Conservation (phyloP, 208 protist species). For the Acanthamoeba lenticulata region DNA sequence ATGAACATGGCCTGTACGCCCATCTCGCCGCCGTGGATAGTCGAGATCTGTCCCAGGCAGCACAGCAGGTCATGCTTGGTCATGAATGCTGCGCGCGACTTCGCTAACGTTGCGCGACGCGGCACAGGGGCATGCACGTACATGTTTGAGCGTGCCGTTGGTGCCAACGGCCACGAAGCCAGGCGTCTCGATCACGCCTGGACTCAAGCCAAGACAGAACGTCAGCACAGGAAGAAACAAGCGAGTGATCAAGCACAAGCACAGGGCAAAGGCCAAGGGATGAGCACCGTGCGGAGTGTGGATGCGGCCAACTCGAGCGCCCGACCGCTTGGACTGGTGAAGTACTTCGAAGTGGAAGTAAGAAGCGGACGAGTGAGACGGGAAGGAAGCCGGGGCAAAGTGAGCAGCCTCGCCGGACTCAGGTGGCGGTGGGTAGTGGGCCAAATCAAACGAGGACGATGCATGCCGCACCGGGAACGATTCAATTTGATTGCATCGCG, state of each 20-base stretch:
- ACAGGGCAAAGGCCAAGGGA: neutral
- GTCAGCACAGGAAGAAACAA: neutral
- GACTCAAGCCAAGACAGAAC: no score
- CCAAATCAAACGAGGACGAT: neutral
- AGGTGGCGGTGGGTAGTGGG: slow-evolving; percentile 1
- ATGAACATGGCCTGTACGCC: slow-evolving; percentile 77
- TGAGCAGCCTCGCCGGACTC: neutral
- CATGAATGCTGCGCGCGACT: neutral
- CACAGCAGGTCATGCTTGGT: neutral
- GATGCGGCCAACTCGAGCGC: slow-evolving; percentile 74
- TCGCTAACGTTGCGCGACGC: neutral
- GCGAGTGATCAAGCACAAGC: neutral
- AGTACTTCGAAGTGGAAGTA: slow-evolving; percentile 79
- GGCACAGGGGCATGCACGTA: slow-evolving; percentile 27
- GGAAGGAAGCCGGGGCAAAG: slow-evolving; percentile 20
- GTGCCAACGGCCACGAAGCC: slow-evolving; percentile 81
- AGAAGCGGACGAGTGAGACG: neutral
- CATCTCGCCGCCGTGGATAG: slow-evolving; percentile 14
- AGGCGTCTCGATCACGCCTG: slow-evolving; percentile 72
- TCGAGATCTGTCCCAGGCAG: neutral
- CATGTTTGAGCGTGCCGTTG: slow-evolving; percentile 71
- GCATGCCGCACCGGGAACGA: no score
- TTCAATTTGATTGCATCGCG: no score
- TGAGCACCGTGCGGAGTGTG: slow-evolving; percentile 71
- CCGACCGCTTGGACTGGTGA: slow-evolving; percentile 72